Evolutionary conservation across 768 basidiomycete species (phyloP).

Genomic region (Suillus alpinus): DNA sequence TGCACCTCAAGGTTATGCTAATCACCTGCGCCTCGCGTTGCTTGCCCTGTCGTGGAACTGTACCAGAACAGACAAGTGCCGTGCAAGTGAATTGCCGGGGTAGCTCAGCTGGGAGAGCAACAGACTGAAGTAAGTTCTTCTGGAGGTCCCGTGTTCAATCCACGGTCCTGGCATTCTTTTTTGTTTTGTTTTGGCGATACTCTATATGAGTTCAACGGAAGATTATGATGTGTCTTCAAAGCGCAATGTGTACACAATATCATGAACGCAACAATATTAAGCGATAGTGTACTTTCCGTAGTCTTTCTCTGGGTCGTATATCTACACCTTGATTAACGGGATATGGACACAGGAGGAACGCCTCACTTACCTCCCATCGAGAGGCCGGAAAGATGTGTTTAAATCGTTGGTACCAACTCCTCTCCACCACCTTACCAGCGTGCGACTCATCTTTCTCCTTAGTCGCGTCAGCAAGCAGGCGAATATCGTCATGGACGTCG

Average conservation of each 20-base stretch:
- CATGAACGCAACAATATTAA: constrained; percentile 17
- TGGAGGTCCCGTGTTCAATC: constrained; percentile 46
- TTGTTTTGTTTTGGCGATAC: constrained; percentile 8
- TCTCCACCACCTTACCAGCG: constrained; percentile 96
- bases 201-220: background rate
- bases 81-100: constrained; percentile 13
- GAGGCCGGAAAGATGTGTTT: constrained; percentile 98
- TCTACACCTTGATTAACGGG: constrained; percentile 37
- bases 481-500: constrained; percentile 98
- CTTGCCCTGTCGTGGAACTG: no score
- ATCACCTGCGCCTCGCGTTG: no score
- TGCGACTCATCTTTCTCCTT: constrained; percentile 98
- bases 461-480: constrained; percentile 89
- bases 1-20: background rate
- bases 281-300: constrained; percentile 91
- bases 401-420: constrained; percentile 92
- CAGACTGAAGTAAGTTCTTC: constrained; percentile 34
- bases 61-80: background rate
- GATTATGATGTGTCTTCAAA: background rate
- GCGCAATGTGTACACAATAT: background rate
- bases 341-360: background rate
- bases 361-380: constrained; percentile 87
- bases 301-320: constrained; percentile 92
- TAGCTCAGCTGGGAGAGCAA: constrained; percentile 39
- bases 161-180: constrained; percentile 37